Evolutionary conservation across 495 filamentous ascomycete genomes (phyloP), one percentile per base, ranked within the genome.

Genomic region (Xylaria intraflava): DNA sequence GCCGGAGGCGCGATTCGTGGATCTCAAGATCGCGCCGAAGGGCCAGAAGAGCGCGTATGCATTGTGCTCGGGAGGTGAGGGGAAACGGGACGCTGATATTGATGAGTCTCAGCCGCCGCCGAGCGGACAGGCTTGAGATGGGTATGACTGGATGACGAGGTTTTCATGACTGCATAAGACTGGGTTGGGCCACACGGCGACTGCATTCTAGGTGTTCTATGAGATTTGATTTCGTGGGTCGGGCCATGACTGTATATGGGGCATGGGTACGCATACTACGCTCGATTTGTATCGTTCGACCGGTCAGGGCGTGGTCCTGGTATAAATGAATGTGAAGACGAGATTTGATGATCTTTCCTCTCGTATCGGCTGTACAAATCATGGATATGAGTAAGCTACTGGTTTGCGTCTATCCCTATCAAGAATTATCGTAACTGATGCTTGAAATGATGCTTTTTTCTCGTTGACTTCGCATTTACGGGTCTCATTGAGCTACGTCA

Each of bases 1-100:
- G 36, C 73, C 88, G 5, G 92, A 96, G 66, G 73, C 81, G 2
- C 71, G 77, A 55, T 96, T 92, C 66, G 73, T 73, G 30, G 72
- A 72, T 47, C 56, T 88, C 59, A 79, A 78, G 60, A 60, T 88
- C 41, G 83, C 80, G 40, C 57, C 75, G 3, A 75, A 74, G 58
- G 74, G 81, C 11, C 85, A 89, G 67, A 71, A 70, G 60, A 86
- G 83, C 68, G 79, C 90, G 42, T 69, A 72, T 51, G 73, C 67
- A 4, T 72, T 80, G 60, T 80, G 79, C 44, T 64, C 66, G 44
- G 62, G 56, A 35, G 16, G 38, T n/a, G 40, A 57, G 42, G 36
- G 16, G 31, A 12, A 14, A 23, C 2, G 16, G 11, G 6, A 52
- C 23, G 6, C 49, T 12, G 44, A 27, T 16, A 8, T 33, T 12